A percentile compares a stretch with the other conserved stretches of the same genome.
phyloP scores from a whole-genome alignment of 129 eudicot genomes.

The Helichrysum umbraculigerum region DNA sequence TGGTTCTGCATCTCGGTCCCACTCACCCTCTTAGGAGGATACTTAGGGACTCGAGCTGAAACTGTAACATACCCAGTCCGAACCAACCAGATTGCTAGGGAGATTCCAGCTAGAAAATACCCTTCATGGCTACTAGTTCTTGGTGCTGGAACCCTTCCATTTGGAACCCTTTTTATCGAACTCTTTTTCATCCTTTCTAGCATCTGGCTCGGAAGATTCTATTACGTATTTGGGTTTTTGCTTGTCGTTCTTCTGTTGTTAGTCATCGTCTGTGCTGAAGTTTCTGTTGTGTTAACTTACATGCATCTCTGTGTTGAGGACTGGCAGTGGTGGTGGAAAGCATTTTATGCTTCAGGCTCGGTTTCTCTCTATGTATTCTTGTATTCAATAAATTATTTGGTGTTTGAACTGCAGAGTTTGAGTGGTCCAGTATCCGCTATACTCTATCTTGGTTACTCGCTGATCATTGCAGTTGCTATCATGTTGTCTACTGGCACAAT shows the following conservation, averaged over 20 bases:
- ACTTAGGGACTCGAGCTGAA: conserved; percentile 56
- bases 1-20: conserved; percentile 77
- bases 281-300: conserved; percentile 14
- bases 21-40: conserved; percentile 64
- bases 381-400: conserved; percentile 13
- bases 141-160: conserved; percentile 77
- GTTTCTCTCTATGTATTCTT: conserved; percentile 16
- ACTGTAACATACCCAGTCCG: conserved; percentile 57
- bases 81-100: conserved; percentile 65
- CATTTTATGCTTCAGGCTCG: conserved; percentile 17
- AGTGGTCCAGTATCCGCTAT: conserved; percentile 37
- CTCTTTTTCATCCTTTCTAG: conserved; percentile 68
- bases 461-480: conserved; percentile 17
- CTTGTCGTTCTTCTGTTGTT: conserved; percentile 10
- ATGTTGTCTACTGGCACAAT: conserved; percentile 17
- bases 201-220: conserved; percentile 31
- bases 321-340: conserved; percentile 24
- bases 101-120: conserved; percentile 63
- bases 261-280: conserved; percentile 17
- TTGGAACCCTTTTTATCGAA: conserved; percentile 67
- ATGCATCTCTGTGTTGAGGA: conserved; percentile 17
- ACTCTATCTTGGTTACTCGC: conserved; percentile 18
- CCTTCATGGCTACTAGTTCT: conserved; percentile 75
- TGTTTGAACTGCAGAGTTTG: conserved; percentile 41
- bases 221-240: conserved; percentile 14